A percentile compares a stretch with the other conserved stretches of the same genome.
These are phyloP conservation scores for Debaryomycetaceae sp. DNA, from an alignment of 1,139 yeast species.

Conservation along the genomic window DNA sequence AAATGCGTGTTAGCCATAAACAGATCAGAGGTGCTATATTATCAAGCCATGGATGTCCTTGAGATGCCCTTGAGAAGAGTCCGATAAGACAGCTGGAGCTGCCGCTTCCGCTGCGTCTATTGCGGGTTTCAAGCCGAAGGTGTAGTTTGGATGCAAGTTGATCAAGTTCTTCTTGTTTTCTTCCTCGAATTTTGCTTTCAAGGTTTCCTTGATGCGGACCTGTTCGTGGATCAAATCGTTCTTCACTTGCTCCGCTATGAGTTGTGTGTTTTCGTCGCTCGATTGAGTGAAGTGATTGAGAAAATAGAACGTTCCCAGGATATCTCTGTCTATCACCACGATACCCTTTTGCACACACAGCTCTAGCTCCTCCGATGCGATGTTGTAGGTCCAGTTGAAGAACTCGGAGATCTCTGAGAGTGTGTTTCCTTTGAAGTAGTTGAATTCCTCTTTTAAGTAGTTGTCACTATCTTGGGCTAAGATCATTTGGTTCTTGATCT, in stretches of 20 bases:
- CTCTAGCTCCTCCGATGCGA: constrained; percentile 66
- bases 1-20: too few relatives aligned
- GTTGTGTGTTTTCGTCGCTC: constrained; percentile 9
- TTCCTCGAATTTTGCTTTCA: constrained; percentile 12
- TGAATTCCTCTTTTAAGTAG: constrained; percentile 19
- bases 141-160: constrained; percentile 15
- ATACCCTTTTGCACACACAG: constrained; percentile 55
- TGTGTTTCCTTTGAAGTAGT: constrained; percentile 32
- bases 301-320: constrained; percentile 53
- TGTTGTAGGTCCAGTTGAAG: constrained; percentile 62
- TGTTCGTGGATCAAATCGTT: constrained; percentile 19
- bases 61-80: not conserved
- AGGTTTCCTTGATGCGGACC: constrained; percentile 11
- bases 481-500: constrained; percentile 18
- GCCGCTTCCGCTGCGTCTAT: not conserved
- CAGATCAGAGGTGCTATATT: not conserved
- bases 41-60: constrained; percentile 3
- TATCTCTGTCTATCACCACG: constrained; percentile 63
- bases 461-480: constrained; percentile 19
- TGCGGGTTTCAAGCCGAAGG: constrained; percentile 10
- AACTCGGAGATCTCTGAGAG: constrained; percentile 35
- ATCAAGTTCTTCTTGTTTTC: constrained; percentile 15
- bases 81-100: not conserved
- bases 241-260: constrained; percentile 10
- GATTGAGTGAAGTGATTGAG: constrained; percentile 23